Conservation (phyloP, 805 yeast genomes). For the Yamadazyma sp. region DNA sequence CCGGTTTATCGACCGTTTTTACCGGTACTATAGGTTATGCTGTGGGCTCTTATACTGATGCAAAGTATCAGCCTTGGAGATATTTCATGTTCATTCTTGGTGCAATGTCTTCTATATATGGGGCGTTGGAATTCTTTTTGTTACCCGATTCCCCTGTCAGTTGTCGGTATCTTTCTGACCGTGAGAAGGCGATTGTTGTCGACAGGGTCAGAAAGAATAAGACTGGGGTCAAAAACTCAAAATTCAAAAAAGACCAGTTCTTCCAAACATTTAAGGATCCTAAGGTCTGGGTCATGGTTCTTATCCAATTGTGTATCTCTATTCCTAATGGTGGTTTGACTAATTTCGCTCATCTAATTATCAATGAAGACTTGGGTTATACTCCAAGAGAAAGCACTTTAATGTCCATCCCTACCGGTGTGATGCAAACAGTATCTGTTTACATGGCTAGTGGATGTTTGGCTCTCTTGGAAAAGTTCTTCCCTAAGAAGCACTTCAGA, state of each 20-base stretch:
- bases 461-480: constrained; percentile 9
- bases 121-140: constrained; percentile 46
- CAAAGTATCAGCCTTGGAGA: constrained; percentile 54
- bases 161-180: constrained; percentile 36
- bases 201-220: constrained; percentile 31
- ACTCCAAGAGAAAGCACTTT: constrained; percentile 5
- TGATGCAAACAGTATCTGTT: constrained; percentile 9
- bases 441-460: constrained; percentile 8
- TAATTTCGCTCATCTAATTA: constrained; percentile 25
- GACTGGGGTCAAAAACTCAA: constrained; percentile 42
- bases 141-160: constrained; percentile 35
- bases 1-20: constrained; percentile 31
- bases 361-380: constrained; percentile 21
- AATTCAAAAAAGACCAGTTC: constrained; percentile 36
- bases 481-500: constrained; percentile 14
- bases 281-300: constrained; percentile 35
- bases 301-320: constrained; percentile 22
- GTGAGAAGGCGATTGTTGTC: constrained; percentile 33
- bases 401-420: constrained; percentile 11
- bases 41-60: constrained; percentile 39
- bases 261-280: constrained; percentile 34
- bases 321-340: constrained; percentile 39
- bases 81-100: constrained; percentile 59
- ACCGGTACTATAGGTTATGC: constrained; percentile 57
- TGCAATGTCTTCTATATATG: constrained; percentile 50